These are phyloP conservation scores for Solanum ahanhuiri DNA, from an alignment of 257 asterid species.

Conservation along the genomic window DNA sequence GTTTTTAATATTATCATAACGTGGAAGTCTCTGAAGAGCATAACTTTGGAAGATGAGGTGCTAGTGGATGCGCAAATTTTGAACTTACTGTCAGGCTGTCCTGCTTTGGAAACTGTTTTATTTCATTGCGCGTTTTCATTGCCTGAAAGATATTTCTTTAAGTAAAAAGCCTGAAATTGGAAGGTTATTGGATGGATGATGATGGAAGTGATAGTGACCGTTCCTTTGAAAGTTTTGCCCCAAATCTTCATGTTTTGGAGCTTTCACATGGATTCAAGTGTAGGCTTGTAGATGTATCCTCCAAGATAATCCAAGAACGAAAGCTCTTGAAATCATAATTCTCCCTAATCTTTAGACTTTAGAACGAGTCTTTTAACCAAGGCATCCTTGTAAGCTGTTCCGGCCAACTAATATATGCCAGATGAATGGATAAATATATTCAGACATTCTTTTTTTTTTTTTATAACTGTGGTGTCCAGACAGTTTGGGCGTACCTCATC, in stretches of 20 bases:
- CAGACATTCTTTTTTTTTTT: no score
- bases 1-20: no score
- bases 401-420: not conserved
- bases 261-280: not conserved
- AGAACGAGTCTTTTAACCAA: no score
- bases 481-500: not conserved
- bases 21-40: no score
- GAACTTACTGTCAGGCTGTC: not conserved
- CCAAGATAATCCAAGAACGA: no score
- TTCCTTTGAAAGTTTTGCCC: not conserved
- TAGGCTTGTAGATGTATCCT: not conserved
- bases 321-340: no score
- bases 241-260: not conserved
- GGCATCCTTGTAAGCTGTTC: not conserved
- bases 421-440: not conserved
- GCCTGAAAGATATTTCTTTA: not conserved
- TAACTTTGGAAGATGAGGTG: not conserved
- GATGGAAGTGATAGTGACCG: not conserved
- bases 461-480: no score
- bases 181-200: no score
- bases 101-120: not conserved
- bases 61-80: not conserved
- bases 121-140: not conserved
- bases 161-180: not conserved
- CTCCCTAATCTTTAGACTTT: no score